These are phyloP conservation scores for Fusarium longipes DNA, from an alignment of 2,329 filamentous ascomycete genomes.

Conservation along the genomic window DNA sequence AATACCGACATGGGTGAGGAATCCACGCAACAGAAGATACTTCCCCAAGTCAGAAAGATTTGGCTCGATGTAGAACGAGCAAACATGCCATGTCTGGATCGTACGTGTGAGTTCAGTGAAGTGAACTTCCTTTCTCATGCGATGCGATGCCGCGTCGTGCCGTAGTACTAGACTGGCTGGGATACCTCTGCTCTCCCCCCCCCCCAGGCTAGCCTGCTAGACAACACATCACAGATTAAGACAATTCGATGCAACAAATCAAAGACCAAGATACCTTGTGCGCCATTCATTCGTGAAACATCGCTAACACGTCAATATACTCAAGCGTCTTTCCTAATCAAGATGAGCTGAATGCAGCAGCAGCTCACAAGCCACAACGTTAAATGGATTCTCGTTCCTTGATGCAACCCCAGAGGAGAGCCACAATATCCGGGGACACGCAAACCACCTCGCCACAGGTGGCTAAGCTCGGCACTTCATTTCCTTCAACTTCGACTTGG, in stretches of 20 bases:
- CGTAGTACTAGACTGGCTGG: not conserved
- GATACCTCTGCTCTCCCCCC: conserved; percentile 7
- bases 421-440: conserved; percentile 34
- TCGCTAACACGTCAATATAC: conserved; percentile 27
- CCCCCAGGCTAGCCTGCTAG: conserved; percentile 5
- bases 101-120: conserved; percentile 5
- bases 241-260: conserved; percentile 22
- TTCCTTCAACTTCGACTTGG: conserved; percentile 22
- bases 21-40: not conserved
- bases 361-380: conserved; percentile 38
- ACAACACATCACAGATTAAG: conserved; percentile 38
- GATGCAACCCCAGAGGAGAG: conserved; percentile 20
- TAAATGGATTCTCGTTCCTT: conserved; percentile 23
- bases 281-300: conserved; percentile 28
- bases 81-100: conserved; percentile 14
- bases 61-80: conserved; percentile 1
- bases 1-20: conserved; percentile 4
- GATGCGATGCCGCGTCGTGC: not conserved
- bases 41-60: conserved; percentile 4
- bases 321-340: conserved; percentile 20
- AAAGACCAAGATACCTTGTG: conserved; percentile 4
- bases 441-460: conserved; percentile 48
- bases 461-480: conserved; percentile 40
- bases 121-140: conserved; percentile 8
- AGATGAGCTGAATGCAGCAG: conserved; percentile 30